Evolutionary conservation across 495 filamentous ascomycete genomes (phyloP), one percentile per base, ranked within the genome.

Genomic region (Recurvomyces mirabilis): DNA sequence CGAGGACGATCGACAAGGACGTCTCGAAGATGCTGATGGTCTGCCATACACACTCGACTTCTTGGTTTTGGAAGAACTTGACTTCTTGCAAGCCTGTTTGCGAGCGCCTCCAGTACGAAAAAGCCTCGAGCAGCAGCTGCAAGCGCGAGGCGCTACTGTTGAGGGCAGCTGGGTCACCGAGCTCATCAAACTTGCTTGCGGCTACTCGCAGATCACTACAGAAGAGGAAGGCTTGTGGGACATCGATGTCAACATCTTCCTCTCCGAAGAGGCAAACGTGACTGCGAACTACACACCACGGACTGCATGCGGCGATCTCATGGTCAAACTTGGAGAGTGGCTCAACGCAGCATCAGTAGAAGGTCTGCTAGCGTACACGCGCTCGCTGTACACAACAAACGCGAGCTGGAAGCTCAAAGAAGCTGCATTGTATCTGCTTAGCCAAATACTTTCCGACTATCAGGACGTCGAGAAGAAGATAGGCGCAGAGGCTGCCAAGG

Each of bases 221-320:
- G 91, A 98, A 58, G 93, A 96, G 56, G 84, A 93, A 61, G 84
- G 82, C 6, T 66, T 98, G 21, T 98, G 91, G 91, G 86, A 96
- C 43, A 80, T 95, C 46, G 91, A 98, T 62, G 78, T 93, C 41
- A 96, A 93, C 36, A 72, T 96, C 1, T 98, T 93, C 63, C 71
- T 98, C 21, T 87, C 87, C 0, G 91, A 98, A 56, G 91, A 98
- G 62, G 89, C 84, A 2, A 85, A 86, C 11, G 80, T 95, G 37
- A 94, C 87, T n/a, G 82, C 88, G 19, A 95, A 96, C 58, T 98
- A 94, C 60, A 93, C 89, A 1, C 83, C 91, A 21, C 74, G 91
- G 38, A 93, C 84, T 11, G 89, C 89, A 37, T 87, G 84, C 54
- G 87, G 87, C 21, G 89, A 94, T 57, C 68, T 96, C 20, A 71